A percentile compares a stretch with the other conserved stretches of the same genome.
phyloP scores from a whole-genome alignment of 164 flowering plant species.

The Buxus sempervirens region DNA sequence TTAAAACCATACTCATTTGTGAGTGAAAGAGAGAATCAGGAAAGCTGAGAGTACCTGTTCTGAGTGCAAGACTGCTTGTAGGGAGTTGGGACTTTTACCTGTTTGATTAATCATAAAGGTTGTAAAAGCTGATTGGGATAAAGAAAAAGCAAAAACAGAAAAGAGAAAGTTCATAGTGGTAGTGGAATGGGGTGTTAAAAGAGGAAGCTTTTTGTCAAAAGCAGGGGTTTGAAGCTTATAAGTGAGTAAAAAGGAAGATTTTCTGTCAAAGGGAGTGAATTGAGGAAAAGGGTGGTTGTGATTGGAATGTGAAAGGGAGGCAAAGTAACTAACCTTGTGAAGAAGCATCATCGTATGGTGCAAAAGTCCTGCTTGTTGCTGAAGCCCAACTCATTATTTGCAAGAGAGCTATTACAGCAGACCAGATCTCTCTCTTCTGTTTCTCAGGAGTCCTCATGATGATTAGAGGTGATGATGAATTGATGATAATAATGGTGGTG shows the following conservation, averaged over 20 bases:
- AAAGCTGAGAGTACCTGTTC: slow-evolving; percentile 24
- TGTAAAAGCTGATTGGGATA: not conserved
- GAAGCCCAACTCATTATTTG: slow-evolving; percentile 22
- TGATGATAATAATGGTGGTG: slow-evolving; percentile 9
- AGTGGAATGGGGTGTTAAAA: too few relatives aligned
- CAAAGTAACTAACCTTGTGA: slow-evolving; percentile 15
- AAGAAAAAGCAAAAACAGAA: not conserved
- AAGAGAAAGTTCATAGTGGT: too few relatives aligned
- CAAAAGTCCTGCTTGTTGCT: slow-evolving; percentile 21
- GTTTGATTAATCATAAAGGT: slow-evolving; percentile 9
- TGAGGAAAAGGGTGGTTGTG: not conserved
- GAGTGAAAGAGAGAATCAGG: not conserved
- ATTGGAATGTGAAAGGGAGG: not conserved
- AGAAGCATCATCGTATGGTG: slow-evolving; percentile 8
- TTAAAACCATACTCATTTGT: not conserved
- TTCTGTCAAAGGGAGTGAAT: not conserved
- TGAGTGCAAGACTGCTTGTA: slow-evolving; percentile 13
- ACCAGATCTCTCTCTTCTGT: slow-evolving; percentile 9
- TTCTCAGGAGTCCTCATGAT: slow-evolving; percentile 14
- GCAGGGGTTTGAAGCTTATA: too few relatives aligned
- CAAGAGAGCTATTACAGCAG: slow-evolving; percentile 7
- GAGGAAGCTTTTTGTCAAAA: too few relatives aligned
- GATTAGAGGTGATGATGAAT: too few relatives aligned
- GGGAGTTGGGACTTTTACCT: slow-evolving; percentile 18
- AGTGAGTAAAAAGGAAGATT: too few relatives aligned